A percentile compares a stretch with the other conserved stretches of the same genome.
phyloP scores from a whole-genome alignment of 495 filamentous ascomycete species.

The Xylaria flabelliformis region DNA sequence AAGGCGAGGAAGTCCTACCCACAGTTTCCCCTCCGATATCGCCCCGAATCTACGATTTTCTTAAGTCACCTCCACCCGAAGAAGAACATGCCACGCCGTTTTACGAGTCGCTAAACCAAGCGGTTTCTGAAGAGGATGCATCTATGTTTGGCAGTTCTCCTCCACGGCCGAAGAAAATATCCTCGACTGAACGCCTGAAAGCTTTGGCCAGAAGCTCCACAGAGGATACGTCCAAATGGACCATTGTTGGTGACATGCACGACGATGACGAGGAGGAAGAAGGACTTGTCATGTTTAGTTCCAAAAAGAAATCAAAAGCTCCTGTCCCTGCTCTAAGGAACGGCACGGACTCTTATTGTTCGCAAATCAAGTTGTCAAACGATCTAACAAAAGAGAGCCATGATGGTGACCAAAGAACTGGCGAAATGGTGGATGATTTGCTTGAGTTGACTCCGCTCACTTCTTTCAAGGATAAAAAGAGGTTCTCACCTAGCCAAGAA shows the following conservation, averaged over 20 bases:
- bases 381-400: constrained; percentile 16
- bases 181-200: constrained; percentile 53
- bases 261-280: constrained; percentile 47
- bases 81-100: constrained; percentile 33
- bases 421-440: constrained; percentile 31
- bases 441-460: constrained; percentile 37
- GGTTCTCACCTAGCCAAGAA: constrained; percentile 33
- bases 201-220: constrained; percentile 51
- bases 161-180: constrained; percentile 52
- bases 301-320: constrained; percentile 28
- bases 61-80: constrained; percentile 29
- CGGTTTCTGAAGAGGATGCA: constrained; percentile 30
- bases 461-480: constrained; percentile 39
- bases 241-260: constrained; percentile 44
- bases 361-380: neutral
- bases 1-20: constrained; percentile 59
- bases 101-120: constrained; percentile 30
- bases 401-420: constrained; percentile 18
- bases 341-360: constrained; percentile 14
- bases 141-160: constrained; percentile 49
- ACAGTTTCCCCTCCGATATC: constrained; percentile 51
- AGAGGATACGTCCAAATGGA: constrained; percentile 52
- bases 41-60: constrained; percentile 25
- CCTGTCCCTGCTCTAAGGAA: constrained; percentile 24
- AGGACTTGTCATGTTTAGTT: constrained; percentile 40